These are phyloP conservation scores for Naganishia cerealis DNA, from an alignment of 1,284 basidiomycete genomes.

Conservation along the genomic window DNA sequence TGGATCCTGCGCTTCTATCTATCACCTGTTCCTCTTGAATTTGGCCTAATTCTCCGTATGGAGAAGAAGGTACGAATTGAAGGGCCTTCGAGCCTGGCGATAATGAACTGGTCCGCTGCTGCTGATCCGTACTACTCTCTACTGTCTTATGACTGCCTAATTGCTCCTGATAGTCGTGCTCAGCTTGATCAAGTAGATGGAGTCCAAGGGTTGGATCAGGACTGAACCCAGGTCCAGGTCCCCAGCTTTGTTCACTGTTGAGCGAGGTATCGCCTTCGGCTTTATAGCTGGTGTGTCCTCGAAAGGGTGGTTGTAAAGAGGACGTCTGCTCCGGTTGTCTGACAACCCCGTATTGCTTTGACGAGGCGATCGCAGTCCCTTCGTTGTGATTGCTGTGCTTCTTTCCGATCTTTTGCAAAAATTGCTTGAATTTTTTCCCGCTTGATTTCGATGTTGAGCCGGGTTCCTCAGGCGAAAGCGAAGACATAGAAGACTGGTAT, in stretches of 20 bases:
- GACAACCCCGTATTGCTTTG: neutral
- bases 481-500: slow-evolving; percentile 24
- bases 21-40: slow-evolving; percentile 21
- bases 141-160: neutral
- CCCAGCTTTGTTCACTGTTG: slow-evolving; percentile 24
- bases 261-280: slow-evolving; percentile 20
- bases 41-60: slow-evolving; percentile 11
- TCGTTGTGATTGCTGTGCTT: slow-evolving; percentile 7
- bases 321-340: neutral
- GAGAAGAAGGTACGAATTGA: slow-evolving; percentile 1
- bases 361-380: neutral
- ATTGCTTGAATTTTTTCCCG: slow-evolving; percentile 17
- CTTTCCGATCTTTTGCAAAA: slow-evolving; percentile 23
- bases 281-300: neutral
- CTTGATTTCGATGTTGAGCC: slow-evolving; percentile 24
- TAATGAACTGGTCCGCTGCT: neutral
- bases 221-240: slow-evolving; percentile 11
- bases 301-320: neutral
- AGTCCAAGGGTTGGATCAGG: slow-evolving; percentile 7
- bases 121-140: slow-evolving; percentile 11
- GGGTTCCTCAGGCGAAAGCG: neutral
- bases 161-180: slow-evolving; percentile 4
- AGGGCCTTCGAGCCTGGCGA: neutral
- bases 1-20: neutral
- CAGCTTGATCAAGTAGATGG: slow-evolving; percentile 4